phyloP scores from a whole-genome alignment of 805 yeast genomes.

The Teunomyces pallodes region DNA sequence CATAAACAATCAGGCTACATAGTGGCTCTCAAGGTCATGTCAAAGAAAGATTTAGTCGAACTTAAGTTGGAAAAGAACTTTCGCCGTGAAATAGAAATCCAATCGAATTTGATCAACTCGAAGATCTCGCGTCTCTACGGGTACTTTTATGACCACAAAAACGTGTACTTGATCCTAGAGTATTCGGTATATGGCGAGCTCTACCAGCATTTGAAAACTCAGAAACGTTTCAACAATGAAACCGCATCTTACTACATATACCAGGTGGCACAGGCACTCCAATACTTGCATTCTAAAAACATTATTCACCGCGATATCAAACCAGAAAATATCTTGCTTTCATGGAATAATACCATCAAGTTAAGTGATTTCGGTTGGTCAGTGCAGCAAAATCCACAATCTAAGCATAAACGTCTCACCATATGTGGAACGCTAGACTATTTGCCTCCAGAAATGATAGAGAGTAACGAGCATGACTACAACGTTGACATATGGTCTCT shows the following conservation, averaged over 20 bases:
- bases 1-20: constrained; percentile 74
- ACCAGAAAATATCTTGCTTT: constrained; percentile 86
- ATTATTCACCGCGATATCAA: constrained; percentile 91
- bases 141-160: constrained; percentile 74
- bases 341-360: constrained; percentile 72
- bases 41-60: constrained; percentile 70
- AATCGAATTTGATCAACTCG: constrained; percentile 72
- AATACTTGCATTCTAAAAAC: constrained; percentile 72
- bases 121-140: constrained; percentile 81
- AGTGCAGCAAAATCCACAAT: constrained; percentile 44
- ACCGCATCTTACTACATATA: constrained; percentile 75
- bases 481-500: constrained; percentile 90
- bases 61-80: constrained; percentile 82
- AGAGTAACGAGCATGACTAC: constrained; percentile 71
- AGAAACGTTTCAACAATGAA: constrained; percentile 67
- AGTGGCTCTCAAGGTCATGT: constrained; percentile 91
- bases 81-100: constrained; percentile 89
- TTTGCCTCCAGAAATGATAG: constrained; percentile 93
- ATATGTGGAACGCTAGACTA: constrained; percentile 95
- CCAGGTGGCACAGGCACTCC: constrained; percentile 80
- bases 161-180: constrained; percentile 83
- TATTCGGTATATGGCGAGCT: constrained; percentile 85
- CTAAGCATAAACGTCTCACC: constrained; percentile 55
- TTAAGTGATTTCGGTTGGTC: constrained; percentile 97
- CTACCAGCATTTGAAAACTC: constrained; percentile 66